Base-by-base conservation (phyloP, 208 protist genomes). In the Leishmania martiniquensis region DNA sequence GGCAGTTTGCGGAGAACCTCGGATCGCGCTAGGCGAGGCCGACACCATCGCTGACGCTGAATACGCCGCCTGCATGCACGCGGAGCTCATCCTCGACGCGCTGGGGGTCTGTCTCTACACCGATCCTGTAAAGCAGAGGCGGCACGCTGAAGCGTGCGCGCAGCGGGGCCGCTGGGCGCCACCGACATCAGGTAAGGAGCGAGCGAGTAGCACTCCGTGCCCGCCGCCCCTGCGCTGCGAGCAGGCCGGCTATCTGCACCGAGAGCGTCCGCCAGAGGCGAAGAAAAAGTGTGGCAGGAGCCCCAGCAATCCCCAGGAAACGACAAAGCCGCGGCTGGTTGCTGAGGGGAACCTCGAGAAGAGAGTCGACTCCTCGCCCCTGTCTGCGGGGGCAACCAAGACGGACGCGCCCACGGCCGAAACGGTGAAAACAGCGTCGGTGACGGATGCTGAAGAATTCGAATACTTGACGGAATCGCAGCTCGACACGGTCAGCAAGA, bases 1-100 rank as follows among this genome's bases (percentile, higher is more conserved):
- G 17, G 47, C 77, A 20, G 72, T 72, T 10, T 96, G 91, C 66
- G 95, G 95, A 3, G 87, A 95, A 73, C 67, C 80, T 17, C 91
- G 93, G 13, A 75, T 96, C 17, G 95, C 92, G 39, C 60, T 96
- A 39, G 95, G 95, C 49, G 91, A 93, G 71, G 91, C 88, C 15
- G 78, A 86, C 22, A 90, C 77, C 54, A 79, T 81, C 22, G 78
- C 80, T 1, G 88, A 96, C 54, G 95, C 95, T 7, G 89, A 93
- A 76, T 72, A 79, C 70, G 85, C 94, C 47, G 95, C 95, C 37
- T 89, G 89, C 54, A 97, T 97, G 95, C 95, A 98, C 75, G 89
- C 90, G 34, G 95, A 98, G 83, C 85, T 98, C 45, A 91, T 95
- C n/a, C 86, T 98, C 37, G 95, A 98, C 74, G 76, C 87, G 2